Evolutionary conservation across 306 rosid species (phyloP).

Genomic region (Hippophae rhamnoides): DNA sequence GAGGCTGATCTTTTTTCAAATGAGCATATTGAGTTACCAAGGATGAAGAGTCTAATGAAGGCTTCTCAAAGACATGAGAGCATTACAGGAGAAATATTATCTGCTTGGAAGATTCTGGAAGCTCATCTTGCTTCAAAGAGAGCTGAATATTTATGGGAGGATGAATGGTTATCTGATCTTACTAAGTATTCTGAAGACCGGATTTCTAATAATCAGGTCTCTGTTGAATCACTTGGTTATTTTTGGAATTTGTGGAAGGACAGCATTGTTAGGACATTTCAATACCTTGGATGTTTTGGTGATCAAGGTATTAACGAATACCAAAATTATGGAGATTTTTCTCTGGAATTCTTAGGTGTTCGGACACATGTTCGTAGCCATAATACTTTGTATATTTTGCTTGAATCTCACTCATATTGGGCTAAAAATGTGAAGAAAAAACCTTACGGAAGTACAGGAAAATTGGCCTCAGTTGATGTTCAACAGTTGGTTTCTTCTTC

Average conservation of each 20-base stretch:
- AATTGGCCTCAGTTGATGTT: conserved; percentile 29
- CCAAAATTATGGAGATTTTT: conserved; percentile 27
- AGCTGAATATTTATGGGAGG: conserved; percentile 36
- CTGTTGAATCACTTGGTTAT: conserved; percentile 44
- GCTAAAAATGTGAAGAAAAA: conserved; percentile 24
- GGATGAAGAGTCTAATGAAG: conserved; percentile 25
- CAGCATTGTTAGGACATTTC: conserved; percentile 22
- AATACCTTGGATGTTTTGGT: conserved; percentile 28
- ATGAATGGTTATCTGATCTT: conserved; percentile 23
- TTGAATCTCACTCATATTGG: conserved; percentile 56
- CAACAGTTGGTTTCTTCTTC: conserved; percentile 29
- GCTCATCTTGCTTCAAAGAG: conserved; percentile 34
- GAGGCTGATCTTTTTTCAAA: conserved; percentile 41
- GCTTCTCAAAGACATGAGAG: conserved; percentile 27
- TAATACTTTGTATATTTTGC: conserved; percentile 27
- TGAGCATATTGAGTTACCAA: conserved; percentile 13
- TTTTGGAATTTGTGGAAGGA: conserved; percentile 72
- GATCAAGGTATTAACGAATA: conserved; percentile 21
- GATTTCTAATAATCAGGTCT: conserved; percentile 27
- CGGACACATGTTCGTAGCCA: conserved; percentile 18
- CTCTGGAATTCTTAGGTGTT: conserved; percentile 52
- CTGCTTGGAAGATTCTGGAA: conserved; percentile 50
- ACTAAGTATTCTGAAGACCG: conserved; percentile 17
- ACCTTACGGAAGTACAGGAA: conserved; percentile 25
- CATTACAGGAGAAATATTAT: conserved; percentile 42